Percentiles rank a stretch among this genome's conserved stretches.
These are phyloP conservation scores for Podosphaera fusca DNA, from an alignment of 2,329 filamentous ascomycete genomes.

Conservation along the genomic window DNA sequence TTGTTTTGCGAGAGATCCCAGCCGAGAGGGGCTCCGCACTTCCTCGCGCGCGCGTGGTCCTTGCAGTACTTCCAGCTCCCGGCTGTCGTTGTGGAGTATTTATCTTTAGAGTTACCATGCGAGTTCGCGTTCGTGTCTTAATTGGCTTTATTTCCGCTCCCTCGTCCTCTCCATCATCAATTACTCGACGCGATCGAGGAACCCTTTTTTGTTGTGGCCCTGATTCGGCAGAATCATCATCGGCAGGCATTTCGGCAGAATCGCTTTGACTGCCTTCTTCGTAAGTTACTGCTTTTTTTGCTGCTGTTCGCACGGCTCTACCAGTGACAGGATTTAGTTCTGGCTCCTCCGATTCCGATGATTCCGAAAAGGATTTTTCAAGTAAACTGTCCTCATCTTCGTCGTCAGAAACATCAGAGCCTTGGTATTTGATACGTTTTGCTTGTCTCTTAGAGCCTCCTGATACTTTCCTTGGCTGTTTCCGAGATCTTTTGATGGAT, in stretches of 20 bases:
- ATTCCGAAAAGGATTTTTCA: conserved; percentile 27
- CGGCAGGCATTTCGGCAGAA: conserved; percentile 15
- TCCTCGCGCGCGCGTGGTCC: conserved; percentile 7
- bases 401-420: conserved; percentile 39
- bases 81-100: conserved; percentile 9
- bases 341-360: conserved; percentile 18
- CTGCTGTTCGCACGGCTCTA: conserved; percentile 24
- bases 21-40: conserved; percentile 12
- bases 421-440: conserved; percentile 25
- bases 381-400: conserved; percentile 26
- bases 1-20: conserved; percentile 10
- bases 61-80: conserved; percentile 13
- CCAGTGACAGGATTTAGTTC: conserved; percentile 25
- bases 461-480: conserved; percentile 8
- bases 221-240: conserved; percentile 7
- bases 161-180: background rate
- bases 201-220: background rate
- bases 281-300: conserved; percentile 24
- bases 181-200: background rate
- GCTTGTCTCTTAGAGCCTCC: conserved; percentile 18
- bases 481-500: conserved; percentile 20
- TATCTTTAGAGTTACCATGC: conserved; percentile 14
- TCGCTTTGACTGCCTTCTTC: conserved; percentile 22
- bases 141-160: background rate
- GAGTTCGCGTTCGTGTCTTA: conserved; percentile 5